These are phyloP conservation scores for Leptographium flavum DNA, from an alignment of 2,329 filamentous ascomycete genomes.

Conservation along the genomic window DNA sequence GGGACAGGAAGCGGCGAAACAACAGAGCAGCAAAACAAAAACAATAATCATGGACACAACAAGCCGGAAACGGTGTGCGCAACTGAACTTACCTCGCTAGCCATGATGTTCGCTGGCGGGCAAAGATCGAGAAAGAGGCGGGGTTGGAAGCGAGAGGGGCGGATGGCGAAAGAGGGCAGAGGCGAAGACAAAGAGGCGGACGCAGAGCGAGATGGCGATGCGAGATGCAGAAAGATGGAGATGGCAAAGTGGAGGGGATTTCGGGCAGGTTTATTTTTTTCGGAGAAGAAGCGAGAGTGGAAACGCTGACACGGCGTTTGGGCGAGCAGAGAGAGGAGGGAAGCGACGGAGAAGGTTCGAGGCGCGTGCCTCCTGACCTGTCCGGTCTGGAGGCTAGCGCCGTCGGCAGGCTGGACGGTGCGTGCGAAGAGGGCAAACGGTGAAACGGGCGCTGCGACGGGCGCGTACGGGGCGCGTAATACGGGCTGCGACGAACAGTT, in stretches of 20 bases:
- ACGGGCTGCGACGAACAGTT: too few species aligned
- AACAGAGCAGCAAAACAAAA: too few species aligned
- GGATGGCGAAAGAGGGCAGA: not conserved
- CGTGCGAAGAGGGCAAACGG: too few species aligned
- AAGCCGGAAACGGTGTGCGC: too few species aligned
- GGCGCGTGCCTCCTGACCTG: conserved; percentile 2
- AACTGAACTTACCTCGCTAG: not conserved
- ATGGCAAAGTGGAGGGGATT: not conserved
- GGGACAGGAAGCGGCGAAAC: not conserved
- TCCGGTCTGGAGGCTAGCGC: not conserved
- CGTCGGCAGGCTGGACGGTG: too few species aligned
- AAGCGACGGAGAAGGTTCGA: conserved; percentile 2
- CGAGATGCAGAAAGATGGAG: not conserved
- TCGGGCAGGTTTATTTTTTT: not conserved
- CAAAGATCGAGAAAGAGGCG: not conserved
- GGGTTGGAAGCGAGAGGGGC: not conserved
- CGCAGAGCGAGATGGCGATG: not conserved
- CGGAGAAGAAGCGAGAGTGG: not conserved
- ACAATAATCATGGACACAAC: too few species aligned
- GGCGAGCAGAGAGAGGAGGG: not conserved
- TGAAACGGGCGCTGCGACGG: too few species aligned
- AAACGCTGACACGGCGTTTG: not conserved
- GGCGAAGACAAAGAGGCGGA: not conserved
- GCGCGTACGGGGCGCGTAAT: too few species aligned
- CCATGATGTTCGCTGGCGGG: not conserved